These are phyloP conservation scores for Diplodia seriata DNA, from an alignment of 2,329 filamentous ascomycete genomes.

Conservation along the genomic window DNA sequence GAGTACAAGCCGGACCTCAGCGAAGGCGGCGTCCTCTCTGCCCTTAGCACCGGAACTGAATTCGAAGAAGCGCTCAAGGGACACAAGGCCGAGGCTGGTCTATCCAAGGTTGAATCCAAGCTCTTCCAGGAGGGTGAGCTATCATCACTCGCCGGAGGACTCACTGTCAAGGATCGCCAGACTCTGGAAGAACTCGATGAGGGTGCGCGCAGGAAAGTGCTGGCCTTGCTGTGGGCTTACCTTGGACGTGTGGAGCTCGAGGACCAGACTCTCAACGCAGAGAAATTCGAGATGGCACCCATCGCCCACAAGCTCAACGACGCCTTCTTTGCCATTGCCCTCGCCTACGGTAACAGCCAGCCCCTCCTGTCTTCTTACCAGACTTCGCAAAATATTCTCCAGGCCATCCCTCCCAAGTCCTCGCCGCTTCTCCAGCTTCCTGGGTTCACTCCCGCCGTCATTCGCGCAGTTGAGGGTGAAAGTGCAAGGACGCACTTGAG, in stretches of 20 bases:
- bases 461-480: slow-evolving; percentile 73
- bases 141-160: slow-evolving; percentile 61
- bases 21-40: slow-evolving; percentile 78
- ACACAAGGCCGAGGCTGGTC: slow-evolving; percentile 77
- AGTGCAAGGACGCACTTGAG: slow-evolving; percentile 68
- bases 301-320: slow-evolving; percentile 85
- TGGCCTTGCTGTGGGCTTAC: slow-evolving; percentile 94
- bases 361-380: slow-evolving; percentile 84
- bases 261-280: slow-evolving; percentile 76
- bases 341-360: slow-evolving; percentile 83
- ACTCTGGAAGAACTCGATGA: slow-evolving; percentile 82
- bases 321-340: slow-evolving; percentile 83
- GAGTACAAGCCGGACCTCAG: slow-evolving; percentile 88
- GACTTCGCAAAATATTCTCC: slow-evolving; percentile 84
- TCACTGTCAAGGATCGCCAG: slow-evolving; percentile 76
- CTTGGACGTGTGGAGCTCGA: slow-evolving; percentile 86
- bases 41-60: slow-evolving; percentile 85
- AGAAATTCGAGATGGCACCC: slow-evolving; percentile 89
- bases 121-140: slow-evolving; percentile 68
- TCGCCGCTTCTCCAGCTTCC: slow-evolving; percentile 93
- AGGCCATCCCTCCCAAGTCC: slow-evolving; percentile 81
- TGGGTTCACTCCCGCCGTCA: slow-evolving; percentile 72
- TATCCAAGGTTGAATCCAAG: slow-evolving; percentile 83
- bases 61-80: slow-evolving; percentile 79
- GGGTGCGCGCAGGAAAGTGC: slow-evolving; percentile 79